Base-by-base conservation (phyloP, 2,329 filamentous ascomycete genomes). In the Cladosporium phlei region DNA sequence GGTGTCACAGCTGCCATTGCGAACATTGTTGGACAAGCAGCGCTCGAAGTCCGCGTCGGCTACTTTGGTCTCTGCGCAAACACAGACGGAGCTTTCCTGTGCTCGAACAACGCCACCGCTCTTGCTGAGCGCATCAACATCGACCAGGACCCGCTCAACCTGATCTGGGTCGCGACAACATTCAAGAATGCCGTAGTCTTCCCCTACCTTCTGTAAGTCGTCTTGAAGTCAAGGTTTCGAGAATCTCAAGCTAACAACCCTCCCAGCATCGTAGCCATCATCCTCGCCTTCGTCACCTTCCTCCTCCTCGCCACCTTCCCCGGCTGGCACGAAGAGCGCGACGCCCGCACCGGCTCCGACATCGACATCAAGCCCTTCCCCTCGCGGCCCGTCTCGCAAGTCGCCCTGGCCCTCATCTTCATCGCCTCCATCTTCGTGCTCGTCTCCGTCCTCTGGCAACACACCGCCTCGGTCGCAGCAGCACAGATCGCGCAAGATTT, bases 171-270 rank as follows among this genome's bases (percentile, higher is more conserved):
- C 46, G 91, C 93, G 19, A 84, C 85, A 58, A 95, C 95, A 56
- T 98, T 98, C 73, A 97, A 97, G 69, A 89, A 97, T 68, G 91
- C 90, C 70, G 93, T 98, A 65, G 91, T 98, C 34, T 98, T 98
- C 66, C 93, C 93, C 8, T 98, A 97, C 64, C 73, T 98, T 16
- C 84, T 98, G 86, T 93, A 68, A 74, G 86, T 4, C 10, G 27
- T 6, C 5, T 35, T 11, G 5, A 2, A 14, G 24, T 11, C 8
- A 14, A 12, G 19, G 11, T 9, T n/a, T 4, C 10, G 17, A 34
- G 47, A 37, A 39, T 3, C 6, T 52, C 35, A 37, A 42, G 43
- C 52, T 52, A 28, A 52, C 39, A 5, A 14, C 9, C 14, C 9
- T 11, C 17, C 21, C 56, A 93, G 88, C 54, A 98, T 98, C 73